Base-by-base conservation (phyloP, 306 rosid species). In the Cucumis cinereus region DNA sequence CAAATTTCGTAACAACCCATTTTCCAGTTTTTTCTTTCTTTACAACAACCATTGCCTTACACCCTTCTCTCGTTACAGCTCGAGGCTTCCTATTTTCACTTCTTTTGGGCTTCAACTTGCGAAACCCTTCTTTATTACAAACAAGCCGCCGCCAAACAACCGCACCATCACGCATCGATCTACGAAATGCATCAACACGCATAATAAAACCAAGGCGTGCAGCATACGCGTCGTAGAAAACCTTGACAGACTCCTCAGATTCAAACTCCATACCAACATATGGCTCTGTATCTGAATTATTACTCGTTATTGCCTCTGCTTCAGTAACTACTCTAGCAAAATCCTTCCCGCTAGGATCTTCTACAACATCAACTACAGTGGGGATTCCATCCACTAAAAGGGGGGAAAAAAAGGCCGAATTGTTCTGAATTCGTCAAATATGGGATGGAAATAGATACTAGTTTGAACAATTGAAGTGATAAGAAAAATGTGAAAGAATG, bases 101-200 rank as follows among this genome's bases (percentile, higher is more conserved):
- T 80, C 83, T 80, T 71, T 86, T 75, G 20, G 87, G 82, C 81
- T 84, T 82, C 20, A 79, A 57, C 70, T 84, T 86, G 14, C 84
- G 87, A 55, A 86, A 84, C 36, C 89, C 89, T 74, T 86, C 87
- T 78, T 86, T 86, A 75, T 86, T 86, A 74, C 89, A 86, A 49
- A 84, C 87, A 52, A 86, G 83, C 10, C 86, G 86, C 9, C 88
- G 84, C 87, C 87, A 86, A 84, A 86, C 84, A 75, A 86, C 87
- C 58, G 81, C 78, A 35, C 87, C 86, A 76, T 84, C 88, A 16
- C 84, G 80, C 90, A 82, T 80, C 47, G 90, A 86, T 45, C 90
- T 53, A 35, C 90, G 68, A 68, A 84, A 86, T 49, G 84, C 84
- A 73, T 80, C 90, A n/a, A 86, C 87, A 16, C 86, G 80, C 87